Evolutionary conservation across 768 basidiomycete species (phyloP), one percentile per base, ranked within the genome.

Genomic region (Trametes villosa): DNA sequence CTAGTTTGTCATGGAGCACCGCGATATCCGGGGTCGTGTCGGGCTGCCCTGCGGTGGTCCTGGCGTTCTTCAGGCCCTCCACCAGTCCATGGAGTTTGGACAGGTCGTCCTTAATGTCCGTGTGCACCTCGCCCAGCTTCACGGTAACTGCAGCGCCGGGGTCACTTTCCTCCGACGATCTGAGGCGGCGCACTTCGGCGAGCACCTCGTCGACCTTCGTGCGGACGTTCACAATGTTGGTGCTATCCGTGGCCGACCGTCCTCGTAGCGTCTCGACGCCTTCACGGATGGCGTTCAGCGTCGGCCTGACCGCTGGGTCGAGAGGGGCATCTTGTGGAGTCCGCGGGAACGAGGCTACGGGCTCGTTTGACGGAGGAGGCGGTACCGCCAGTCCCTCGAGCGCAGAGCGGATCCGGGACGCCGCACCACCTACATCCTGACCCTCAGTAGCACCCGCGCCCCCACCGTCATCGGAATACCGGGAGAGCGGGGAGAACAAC

Each of bases 61-160:
- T 49, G 40, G 44, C 12, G 30, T 45, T 54, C 9, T 63, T 27
- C 29, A 64, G 50, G 40, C 65, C 52, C 24, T 72, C 60, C 5
- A 72, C 31, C 53, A 69, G 61, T 40, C 55, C 65, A 1, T 34
- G 62, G 2, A 63, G 24, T 29, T 26, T 55, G 1, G 51, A 15
- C 44, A 60, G 12, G 24, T 63, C 52, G 13, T 42, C 55, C 41
- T 72, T 73, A 52, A 86, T 65, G n/a, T 76, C 77, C 3, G 57
- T 52, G 51, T 76, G 73, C 41, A 84, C 70, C 17, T 73, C 78
- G 29, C 77, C 78, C 38, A 83, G 64, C 55, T 74, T 75, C 33
- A 65, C 70, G 29, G 71, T 53, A 7, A 79, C 65, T n/a, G 56
- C 65, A 20, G 57, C 56, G 15, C 60, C 33, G 8, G 63, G 60